These are phyloP conservation scores for Talaromyces adpressus DNA, from an alignment of 495 filamentous ascomycete species.

Conservation along the genomic window DNA sequence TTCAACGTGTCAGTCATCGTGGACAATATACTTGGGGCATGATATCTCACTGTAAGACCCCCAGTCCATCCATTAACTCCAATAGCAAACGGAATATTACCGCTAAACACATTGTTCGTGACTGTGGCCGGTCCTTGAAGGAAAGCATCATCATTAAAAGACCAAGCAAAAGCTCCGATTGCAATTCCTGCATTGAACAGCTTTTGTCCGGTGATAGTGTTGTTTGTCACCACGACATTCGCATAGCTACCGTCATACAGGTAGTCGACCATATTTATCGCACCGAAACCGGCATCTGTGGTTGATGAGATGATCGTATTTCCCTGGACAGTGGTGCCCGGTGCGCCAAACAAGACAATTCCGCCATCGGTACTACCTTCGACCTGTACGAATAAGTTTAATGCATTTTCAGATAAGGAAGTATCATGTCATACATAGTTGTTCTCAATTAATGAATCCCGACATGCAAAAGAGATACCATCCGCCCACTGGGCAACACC, in stretches of 20 bases:
- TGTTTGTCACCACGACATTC: conserved; percentile 13
- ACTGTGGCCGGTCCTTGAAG: conserved; percentile 10
- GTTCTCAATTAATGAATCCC: conserved; percentile 10
- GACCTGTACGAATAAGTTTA: conserved; percentile 5
- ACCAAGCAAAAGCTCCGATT: conserved; percentile 11
- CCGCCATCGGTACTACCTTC: conserved; percentile 13
- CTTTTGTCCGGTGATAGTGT: conserved; percentile 12
- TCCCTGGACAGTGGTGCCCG: conserved; percentile 11
- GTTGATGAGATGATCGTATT: conserved; percentile 15
- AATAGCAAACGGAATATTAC: conserved; percentile 15
- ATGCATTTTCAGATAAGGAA: neutral
- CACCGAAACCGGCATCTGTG: conserved; percentile 10
- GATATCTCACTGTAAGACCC: conserved; percentile 11
- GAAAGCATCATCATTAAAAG: neutral
- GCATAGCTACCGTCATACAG: conserved; percentile 12
- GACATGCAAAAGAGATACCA: conserved; percentile 15
- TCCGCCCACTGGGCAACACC: conserved; percentile 13
- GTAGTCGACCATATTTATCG: conserved; percentile 14
- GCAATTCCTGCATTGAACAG: conserved; percentile 10
- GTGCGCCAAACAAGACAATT: conserved; percentile 16
- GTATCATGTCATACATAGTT: conserved; percentile 10
- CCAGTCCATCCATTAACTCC: conserved; percentile 14
- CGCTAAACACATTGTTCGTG: conserved; percentile 12
- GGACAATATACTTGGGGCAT: neutral
- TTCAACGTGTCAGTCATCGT: neutral